Conservation (phyloP, 768 basidiomycete genomes). For the Pleurotus tuoliensis region DNA sequence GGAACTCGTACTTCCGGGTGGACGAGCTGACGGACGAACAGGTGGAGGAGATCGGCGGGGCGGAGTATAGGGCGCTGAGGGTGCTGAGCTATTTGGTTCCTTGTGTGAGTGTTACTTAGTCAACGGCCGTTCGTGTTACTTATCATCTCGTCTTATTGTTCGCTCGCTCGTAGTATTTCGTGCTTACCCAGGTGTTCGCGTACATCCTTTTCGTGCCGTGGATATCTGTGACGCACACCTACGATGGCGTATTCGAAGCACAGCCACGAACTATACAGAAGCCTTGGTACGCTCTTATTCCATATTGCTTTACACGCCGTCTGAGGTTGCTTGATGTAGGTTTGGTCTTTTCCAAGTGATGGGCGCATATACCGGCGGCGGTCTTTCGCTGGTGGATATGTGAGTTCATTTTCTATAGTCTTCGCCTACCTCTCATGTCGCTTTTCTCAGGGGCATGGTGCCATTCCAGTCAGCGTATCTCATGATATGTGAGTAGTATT, state of each 20-base stretch:
- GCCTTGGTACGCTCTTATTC: slow-evolving; percentile 41
- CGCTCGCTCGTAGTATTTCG: slow-evolving; percentile 53
- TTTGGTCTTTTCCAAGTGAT: slow-evolving; percentile 41
- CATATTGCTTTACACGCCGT: slow-evolving; percentile 15
- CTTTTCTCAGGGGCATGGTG: slow-evolving; percentile 49
- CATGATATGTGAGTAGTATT: slow-evolving; percentile 45
- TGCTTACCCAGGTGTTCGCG: slow-evolving; percentile 50
- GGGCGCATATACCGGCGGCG: slow-evolving; percentile 63
- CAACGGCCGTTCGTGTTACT: background rate
- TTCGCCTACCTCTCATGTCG: background rate
- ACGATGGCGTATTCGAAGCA: slow-evolving; percentile 43
- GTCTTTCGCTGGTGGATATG: slow-evolving; percentile 62
- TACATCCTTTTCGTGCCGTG: slow-evolving; percentile 63
- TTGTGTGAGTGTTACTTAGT: slow-evolving; percentile 25
- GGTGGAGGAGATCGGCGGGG: slow-evolving; percentile 69
- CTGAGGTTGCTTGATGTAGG: slow-evolving; percentile 21
- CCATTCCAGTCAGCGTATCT: slow-evolving; percentile 66
- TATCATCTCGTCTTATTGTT: slow-evolving; percentile 6
- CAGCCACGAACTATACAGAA: slow-evolving; percentile 53
- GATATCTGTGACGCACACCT: slow-evolving; percentile 38
- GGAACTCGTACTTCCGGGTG: slow-evolving; percentile 56
- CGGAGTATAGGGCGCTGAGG: slow-evolving; percentile 67
- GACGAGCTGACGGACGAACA: slow-evolving; percentile 60
- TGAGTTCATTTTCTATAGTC: slow-evolving; percentile 21
- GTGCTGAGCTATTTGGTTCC: slow-evolving; percentile 48